Conservation (phyloP, 805 yeast genomes). For the Cephaloascus albidus region DNA sequence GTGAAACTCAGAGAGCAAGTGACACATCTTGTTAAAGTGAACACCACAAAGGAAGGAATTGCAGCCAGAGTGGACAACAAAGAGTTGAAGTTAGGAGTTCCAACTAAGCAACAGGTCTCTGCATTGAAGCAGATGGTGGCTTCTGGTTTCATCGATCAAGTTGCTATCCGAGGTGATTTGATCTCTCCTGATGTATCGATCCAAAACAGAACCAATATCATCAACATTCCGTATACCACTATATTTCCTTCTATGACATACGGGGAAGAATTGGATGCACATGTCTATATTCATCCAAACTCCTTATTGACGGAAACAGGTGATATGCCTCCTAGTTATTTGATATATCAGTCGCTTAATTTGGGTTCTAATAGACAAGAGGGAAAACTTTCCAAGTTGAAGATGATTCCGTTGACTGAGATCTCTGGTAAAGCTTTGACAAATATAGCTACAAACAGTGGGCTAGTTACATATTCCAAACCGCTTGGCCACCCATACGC, state of each 20-base stretch:
- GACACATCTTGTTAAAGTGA: constrained; percentile 59
- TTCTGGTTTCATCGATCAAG: constrained; percentile 87
- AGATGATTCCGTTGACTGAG: constrained; percentile 73
- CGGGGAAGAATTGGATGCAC: constrained; percentile 35
- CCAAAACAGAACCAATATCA: constrained; percentile 42
- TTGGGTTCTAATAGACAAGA: constrained; percentile 36
- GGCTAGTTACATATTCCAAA: constrained; percentile 75
- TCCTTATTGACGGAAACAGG: constrained; percentile 58
- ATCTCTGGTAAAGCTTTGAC: constrained; percentile 67
- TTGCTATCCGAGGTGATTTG: constrained; percentile 77
- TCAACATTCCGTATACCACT: constrained; percentile 25
- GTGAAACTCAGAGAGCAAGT: constrained; percentile 73
- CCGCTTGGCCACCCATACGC: constrained; percentile 89
- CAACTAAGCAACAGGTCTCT: constrained; percentile 57
- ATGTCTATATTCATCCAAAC: constrained; percentile 72
- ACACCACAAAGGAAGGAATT: constrained; percentile 50
- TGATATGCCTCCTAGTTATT: constrained; percentile 65
- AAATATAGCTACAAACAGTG: constrained; percentile 65
- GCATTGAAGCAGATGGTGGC: constrained; percentile 87
- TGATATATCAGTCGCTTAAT: constrained; percentile 67
- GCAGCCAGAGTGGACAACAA: constrained; percentile 33
- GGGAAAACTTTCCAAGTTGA: constrained; percentile 31
- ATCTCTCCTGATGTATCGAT: constrained; percentile 52
- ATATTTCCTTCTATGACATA: constrained; percentile 19
- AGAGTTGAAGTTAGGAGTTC: constrained; percentile 53